Base-by-base conservation (phyloP, 192 early-diverging fungal genomes). In the Linnemannia zychae region DNA sequence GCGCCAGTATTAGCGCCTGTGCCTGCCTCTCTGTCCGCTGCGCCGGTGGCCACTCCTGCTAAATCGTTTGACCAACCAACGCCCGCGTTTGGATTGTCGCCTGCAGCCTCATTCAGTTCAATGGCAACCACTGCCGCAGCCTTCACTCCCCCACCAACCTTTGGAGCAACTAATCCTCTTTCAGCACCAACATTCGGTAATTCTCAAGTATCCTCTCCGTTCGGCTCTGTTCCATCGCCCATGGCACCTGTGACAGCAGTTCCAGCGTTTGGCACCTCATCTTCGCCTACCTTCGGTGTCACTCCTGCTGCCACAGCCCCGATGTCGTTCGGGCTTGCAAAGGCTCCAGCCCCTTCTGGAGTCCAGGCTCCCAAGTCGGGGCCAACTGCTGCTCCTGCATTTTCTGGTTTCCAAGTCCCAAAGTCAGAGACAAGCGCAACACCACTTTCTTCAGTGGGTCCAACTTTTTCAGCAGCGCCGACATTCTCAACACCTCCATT, bases 281-380 rank as follows among this genome's bases (percentile, higher is more conserved):
- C 73, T 28, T 36, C 34, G 37, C 40, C 70, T 37, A n/a, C 11
- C n/a, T 53, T 53, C 6, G 36, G 57, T 16, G 12, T 36, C 17
- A 75, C 50, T 20, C 73, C 57, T 4, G 12, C 60, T 37, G 33
- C 67, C 18, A 44, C 73, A 57, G 24, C 66, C 24, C 67, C 70
- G 4, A 28, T 60, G 3, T 49, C 72, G 7, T 57, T 69, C 20
- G 78, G 71, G 6, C 3, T 65, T 66, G 0, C 63, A 37, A 70
- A 63, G 17, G 1, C 68, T 28, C 46, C 73, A 7, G 40, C 40
- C 6, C 73, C 73, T 71, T 24, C 68, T 6, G 63, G 60, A 33
- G 69, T 80, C 40, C 72, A 74, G n/a, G 7, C 38, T 20, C 71
- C 52, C 33, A 47, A 57, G 33, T 53, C 53, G 11, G 49, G 38